Evolutionary conservation across 2,329 filamentous ascomycete species (phyloP).

Genomic region (Ophiosphaerella herpotricha): DNA sequence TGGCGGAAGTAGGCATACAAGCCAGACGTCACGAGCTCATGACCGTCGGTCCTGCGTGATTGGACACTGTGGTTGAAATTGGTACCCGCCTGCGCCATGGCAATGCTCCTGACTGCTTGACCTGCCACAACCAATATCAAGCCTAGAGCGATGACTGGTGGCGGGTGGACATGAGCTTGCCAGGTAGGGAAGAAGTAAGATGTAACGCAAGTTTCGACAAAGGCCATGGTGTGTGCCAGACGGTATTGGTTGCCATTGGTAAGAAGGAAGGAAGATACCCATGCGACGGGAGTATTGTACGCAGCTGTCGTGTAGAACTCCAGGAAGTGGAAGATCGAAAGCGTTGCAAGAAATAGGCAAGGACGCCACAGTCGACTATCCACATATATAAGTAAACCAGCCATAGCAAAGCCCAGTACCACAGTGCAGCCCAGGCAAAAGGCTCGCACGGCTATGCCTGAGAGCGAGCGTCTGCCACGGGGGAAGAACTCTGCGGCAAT

Average conservation of each 20-base stretch:
- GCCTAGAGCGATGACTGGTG: slow-evolving; percentile 56
- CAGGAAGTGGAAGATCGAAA: slow-evolving; percentile 89
- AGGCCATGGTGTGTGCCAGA: slow-evolving; percentile 76
- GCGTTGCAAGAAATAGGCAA: slow-evolving; percentile 66
- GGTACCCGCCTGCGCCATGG: slow-evolving; percentile 85
- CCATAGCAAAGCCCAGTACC: slow-evolving; percentile 38
- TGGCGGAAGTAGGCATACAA: slow-evolving; percentile 79
- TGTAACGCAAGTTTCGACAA: slow-evolving; percentile 72
- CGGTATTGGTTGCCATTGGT: slow-evolving; percentile 85
- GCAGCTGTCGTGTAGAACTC: slow-evolving; percentile 90
- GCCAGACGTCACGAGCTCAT: slow-evolving; percentile 81
- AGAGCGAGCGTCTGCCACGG: slow-evolving; percentile 50
- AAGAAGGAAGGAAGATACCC: slow-evolving; percentile 78
- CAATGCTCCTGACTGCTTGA: slow-evolving; percentile 75
- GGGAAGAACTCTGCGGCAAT: slow-evolving; percentile 47
- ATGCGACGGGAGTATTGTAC: slow-evolving; percentile 77
- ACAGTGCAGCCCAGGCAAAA: slow-evolving; percentile 51
- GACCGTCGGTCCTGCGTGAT: slow-evolving; percentile 67
- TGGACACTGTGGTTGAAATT: slow-evolving; percentile 91
- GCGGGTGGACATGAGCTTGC: slow-evolving; percentile 50
- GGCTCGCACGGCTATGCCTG: slow-evolving; percentile 53
- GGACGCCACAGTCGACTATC: slow-evolving; percentile 60
- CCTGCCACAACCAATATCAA: slow-evolving; percentile 68
- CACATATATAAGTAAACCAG: slow-evolving; percentile 33
- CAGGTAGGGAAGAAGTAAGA: slow-evolving; percentile 59